Evolutionary conservation across 768 basidiomycete species (phyloP), one percentile per base, ranked within the genome.

Genomic region (Rhodocollybia butyracea): DNA sequence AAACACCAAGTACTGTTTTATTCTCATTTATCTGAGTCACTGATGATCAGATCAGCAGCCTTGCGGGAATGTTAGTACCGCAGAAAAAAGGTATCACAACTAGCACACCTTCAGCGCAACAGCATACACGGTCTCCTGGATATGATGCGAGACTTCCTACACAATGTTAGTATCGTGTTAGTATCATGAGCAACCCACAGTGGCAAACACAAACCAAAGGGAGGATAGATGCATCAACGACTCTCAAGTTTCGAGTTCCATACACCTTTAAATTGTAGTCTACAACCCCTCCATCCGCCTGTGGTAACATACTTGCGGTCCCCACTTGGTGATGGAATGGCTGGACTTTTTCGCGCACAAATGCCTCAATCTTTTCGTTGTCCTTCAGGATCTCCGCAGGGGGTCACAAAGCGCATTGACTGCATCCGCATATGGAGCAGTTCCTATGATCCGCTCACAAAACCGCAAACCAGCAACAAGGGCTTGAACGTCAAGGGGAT

Each of bases 171-270:
- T 8, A 36, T 36, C 8, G 17, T 36, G 34, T n/a, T n/a, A 36
- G 34, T 8, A 36, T 36, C 34, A 36, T 7, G 17, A 17, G 17
- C 17, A 17, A 36, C 34, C 34, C 7, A 36, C 17, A 8, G 8
- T 8, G 17, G 8, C 7, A 36, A 36, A 36, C 34, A 17, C 34
- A 8, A 17, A 36, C 34, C 34, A 36, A 36, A 8, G 34, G 34
- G 8, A 36, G 12, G 7, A 30, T 47, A 26, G 27, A 47, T 26
- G 55, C 67, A 57, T 15, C 34, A 39, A 64, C 66, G 36, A 72
- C 64, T 40, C 68, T 57, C 13, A 71, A 26, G 41, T 71, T 68
- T 38, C 45, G 51, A 8, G 64, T 64, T 2, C 62, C 66, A 46
- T 66, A 67, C 15, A 67, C 66, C 38, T 39, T 54, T 6, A 62